Evolutionary conservation across 2,329 filamentous ascomycete species (phyloP), one percentile per base, ranked within the genome.

Genomic region (Paecilomyces formosus): DNA sequence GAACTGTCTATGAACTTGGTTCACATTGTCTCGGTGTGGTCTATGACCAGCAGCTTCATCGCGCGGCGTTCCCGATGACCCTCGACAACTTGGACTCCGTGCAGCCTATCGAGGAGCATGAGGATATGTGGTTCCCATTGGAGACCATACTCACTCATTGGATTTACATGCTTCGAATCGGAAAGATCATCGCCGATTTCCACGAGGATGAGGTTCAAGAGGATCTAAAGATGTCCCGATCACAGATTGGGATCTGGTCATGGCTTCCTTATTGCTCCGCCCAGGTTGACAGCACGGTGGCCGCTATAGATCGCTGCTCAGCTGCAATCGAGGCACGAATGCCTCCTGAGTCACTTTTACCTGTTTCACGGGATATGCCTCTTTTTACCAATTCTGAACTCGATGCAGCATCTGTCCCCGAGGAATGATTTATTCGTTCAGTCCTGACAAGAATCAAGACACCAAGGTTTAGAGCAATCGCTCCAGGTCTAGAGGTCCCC

Each of bases 121-220:
- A 55, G 45, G 59, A 64, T 18, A 58, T 64, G 56, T 63, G 63
- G 60, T 58, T 58, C 28, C 57, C 58, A 3, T 31, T 65, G 9
- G 62, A 65, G 53, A 66, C 58, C 5, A 59, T 67, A 50, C 61
- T 67, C 3, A 63, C 56, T 13, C 53, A 58, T 18, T 58, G 57
- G 57, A 56, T 58, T 49, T 12, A 49, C 24, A 52, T 58, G 54
- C 33, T 58, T 31, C 45, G 45, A 12, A 58, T 58, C 11, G 57
- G 57, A 5, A 58, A 58, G 21, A 54, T 56, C 33, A 53, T 26
- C 0, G 55, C 55, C 22, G 15, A 30, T 51, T 50, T 26, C 26
- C 33, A 13, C 12, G 33, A 39, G 33, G 12, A 15, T 39, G 33
- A 39, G 8, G 33, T 15, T 13, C 33, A 9, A 15, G 33, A 39